phyloP scores from a whole-genome alignment of 2,329 filamentous ascomycete genomes.

The Neonectria faginata region DNA sequence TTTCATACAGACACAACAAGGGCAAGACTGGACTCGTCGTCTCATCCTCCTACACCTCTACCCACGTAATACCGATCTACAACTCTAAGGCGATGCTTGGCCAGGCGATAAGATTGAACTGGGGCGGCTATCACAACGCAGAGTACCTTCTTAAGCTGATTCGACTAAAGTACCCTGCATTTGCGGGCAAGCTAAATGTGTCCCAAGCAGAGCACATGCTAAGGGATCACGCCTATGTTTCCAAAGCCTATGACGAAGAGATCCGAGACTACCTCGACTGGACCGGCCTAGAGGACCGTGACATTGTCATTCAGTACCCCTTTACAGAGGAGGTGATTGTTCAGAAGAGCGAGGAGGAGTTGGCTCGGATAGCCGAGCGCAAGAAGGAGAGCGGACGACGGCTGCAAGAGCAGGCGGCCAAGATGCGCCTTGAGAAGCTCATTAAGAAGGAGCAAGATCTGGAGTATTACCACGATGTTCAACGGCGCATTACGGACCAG shows the following conservation, averaged over 20 bases:
- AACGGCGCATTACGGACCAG: conserved; percentile 75
- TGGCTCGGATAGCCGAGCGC: conserved; percentile 89
- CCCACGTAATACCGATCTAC: conserved; percentile 93
- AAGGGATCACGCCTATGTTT: conserved; percentile 89
- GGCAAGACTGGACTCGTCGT: conserved; percentile 89
- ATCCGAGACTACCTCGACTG: conserved; percentile 84
- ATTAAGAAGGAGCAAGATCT: conserved; percentile 96
- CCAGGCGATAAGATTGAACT: conserved; percentile 90
- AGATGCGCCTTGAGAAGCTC: conserved; percentile 95
- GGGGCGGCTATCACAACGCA: conserved; percentile 90
- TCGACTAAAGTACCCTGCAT: conserved; percentile 89
- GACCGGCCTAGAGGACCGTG: conserved; percentile 89
- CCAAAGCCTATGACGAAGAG: conserved; percentile 84
- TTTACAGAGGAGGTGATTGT: conserved; percentile 90
- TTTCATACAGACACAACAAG: conserved; percentile 93
- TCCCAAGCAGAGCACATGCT: conserved; percentile 91
- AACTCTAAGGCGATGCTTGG: conserved; percentile 85
- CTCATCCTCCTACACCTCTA: conserved; percentile 92
- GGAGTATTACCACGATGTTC: conserved; percentile 91
- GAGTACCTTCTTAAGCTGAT: conserved; percentile 94
- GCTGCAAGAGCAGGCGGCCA: conserved; percentile 94
- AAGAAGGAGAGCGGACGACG: conserved; percentile 94
- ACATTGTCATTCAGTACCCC: conserved; percentile 91
- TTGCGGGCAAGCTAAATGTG: conserved; percentile 85
- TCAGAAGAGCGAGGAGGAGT: conserved; percentile 94